Evolutionary conservation across 2,329 filamentous ascomycete species (phyloP), one percentile per base, ranked within the genome.

Genomic region (Talaromyces sp.): DNA sequence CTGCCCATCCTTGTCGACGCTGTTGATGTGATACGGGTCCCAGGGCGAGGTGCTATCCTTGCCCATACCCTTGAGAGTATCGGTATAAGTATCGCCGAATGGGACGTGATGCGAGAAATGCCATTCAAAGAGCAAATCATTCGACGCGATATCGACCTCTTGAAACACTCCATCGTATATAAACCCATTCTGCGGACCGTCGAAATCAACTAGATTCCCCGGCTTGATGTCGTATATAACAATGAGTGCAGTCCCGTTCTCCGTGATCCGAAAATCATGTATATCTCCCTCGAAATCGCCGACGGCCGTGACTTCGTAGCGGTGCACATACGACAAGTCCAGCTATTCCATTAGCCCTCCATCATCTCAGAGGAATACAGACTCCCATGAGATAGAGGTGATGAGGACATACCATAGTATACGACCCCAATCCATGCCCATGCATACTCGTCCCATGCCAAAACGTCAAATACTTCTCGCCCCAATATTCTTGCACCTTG

Each of bases 361-460:
- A n/a, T n/a, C n/a, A n/a, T n/a, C n/a, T n/a, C n/a, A n/a, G n/a
- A n/a, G n/a, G n/a, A n/a, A n/a, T n/a, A n/a, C n/a, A n/a, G n/a
- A n/a, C 31, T 8, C 31, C 31, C 31, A 34, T 34, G 31, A 5
- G 8, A 4, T 34, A 8, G 8, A 34, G 31, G 8, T 4, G 31
- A 40, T 17, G 11, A 40, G 36, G 15, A 40, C 11, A 40, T 0
- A 36, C 34, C 54, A 58, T 58, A 2, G 54, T 22, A 19, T 34
- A 58, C 25, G 54, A 58, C n/a, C 54, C 54, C 29, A 58, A 6
- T 40, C 54, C 54, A 19, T 58, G 54, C n/a, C 54, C 54, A 58
- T 58, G 8, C 3, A 25, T n/a, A 40, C n/a, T 40, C 27, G 17
- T 25, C n/a, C 54, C 54, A 34, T 58, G 54, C 56, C 56, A 58